phyloP scores from a whole-genome alignment of 2,329 filamentous ascomycete species.

The Sporothrix sp. region DNA sequence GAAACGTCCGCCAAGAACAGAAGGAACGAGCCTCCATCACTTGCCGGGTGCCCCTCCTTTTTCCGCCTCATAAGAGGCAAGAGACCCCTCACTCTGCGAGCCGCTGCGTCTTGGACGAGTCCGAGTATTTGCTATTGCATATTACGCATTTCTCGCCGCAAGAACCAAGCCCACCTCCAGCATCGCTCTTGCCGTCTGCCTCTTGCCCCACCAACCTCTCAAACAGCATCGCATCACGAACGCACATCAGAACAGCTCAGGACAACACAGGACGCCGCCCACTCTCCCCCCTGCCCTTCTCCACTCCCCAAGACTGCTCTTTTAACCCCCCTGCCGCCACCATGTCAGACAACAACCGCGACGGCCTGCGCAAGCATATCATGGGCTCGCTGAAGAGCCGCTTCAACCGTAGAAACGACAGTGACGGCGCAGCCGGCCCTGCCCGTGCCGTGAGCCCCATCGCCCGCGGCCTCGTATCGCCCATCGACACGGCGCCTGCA shows the following conservation, averaged over 20 bases:
- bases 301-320: neutral
- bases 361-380: conserved; percentile 3
- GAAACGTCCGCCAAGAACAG: conserved; percentile 2
- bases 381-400: conserved; percentile 10
- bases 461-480: neutral
- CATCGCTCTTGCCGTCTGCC: neutral
- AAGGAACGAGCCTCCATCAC: neutral
- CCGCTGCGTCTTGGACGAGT: too few relatives aligned
- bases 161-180: neutral
- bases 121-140: too few relatives aligned
- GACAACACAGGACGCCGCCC: neutral
- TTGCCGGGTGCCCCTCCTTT: neutral
- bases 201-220: neutral
- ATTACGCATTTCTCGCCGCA: too few relatives aligned
- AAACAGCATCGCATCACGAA: neutral
- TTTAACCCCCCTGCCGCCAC: neutral
- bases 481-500: neutral
- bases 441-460: neutral
- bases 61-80: neutral
- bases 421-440: too few relatives aligned
- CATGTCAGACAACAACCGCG: conserved; percentile 1
- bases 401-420: neutral
- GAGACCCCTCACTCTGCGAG: neutral
- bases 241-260: neutral
- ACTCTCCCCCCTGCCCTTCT: neutral